Evolutionary conservation across 768 basidiomycete genomes (phyloP), one percentile per base, ranked within the genome.

Genomic region (Amanita inopinata): DNA sequence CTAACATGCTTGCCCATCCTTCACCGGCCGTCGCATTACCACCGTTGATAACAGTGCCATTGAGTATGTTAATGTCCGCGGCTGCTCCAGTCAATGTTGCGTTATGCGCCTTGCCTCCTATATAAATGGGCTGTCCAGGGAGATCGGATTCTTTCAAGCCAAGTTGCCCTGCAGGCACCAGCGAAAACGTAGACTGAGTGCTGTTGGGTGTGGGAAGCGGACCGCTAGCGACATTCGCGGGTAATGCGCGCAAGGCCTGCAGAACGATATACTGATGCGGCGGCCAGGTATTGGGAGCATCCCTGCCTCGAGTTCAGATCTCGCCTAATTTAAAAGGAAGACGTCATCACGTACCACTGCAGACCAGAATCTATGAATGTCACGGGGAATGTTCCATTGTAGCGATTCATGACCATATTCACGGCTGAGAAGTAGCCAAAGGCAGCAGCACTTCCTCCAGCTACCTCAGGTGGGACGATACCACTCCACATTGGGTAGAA

Each of bases 401-500:
- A 97, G 33, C 78, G 74, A 57, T 82, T 83, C 56, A 91, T 58
- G 2, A 89, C 80, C 65, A 88, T 66, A 53, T 92, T 79, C 6
- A 91, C 56, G 0, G 80, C 69, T 2, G 84, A 65, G 56, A 94
- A 94, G 48, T 76, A 75, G 4, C 73, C 70, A 45, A 89, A 80
- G 0, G 89, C 71, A 4, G 78, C 78, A 3, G 63, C 60, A 36
- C 70, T 61, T 48, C 73, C 76, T 15, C 58, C 54, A 6, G 77
- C 61, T 4, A 96, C 53, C 51, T 87, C 82, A 17, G 70, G 52
- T 0, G 93, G 93, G 35, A 90, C 66, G 53, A 97, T 91, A 12
- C 78, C 83, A 39, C 72, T 80, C 93, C 91, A 96, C 37, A 83
- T 66, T 0, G 92, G 87, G 57, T 89, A 90, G 65, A 79, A 91